Evolutionary conservation across 1,284 basidiomycete genomes (phyloP), one percentile per base, ranked within the genome.

Genomic region (Rhodotorula sp.): DNA sequence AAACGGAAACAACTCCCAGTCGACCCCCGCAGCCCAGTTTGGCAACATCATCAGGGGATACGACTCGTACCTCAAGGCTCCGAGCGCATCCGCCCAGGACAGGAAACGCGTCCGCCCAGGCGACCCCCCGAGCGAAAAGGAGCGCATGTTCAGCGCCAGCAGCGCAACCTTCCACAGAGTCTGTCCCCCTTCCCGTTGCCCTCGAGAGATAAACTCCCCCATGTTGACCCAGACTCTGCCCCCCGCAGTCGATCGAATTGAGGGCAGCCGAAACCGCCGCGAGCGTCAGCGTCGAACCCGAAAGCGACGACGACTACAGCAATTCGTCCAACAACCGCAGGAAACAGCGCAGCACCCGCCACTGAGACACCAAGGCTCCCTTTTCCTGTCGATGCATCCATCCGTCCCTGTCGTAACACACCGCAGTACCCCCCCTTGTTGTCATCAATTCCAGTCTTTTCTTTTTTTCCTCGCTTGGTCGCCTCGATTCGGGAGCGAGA

Each of bases 121-220:
- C 20, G 73, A 76, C 14, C 81, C 82, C 45, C 77, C 79, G 22
- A 76, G 77, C 17, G 82, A 83, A 54, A 74, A 71, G 20, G 83
- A 83, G 74, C 69, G 83, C n/a, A 69, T 83, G 71, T 83, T 83
- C 76, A 81, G 80, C 54, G 77, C 77, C 7, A 80, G 79, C 66
- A 81, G 80, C 55, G 79, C 79, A 17, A 82, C 82, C 6, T 82
- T 79, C 66, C 79, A 79, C 57, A 78, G 80, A 76, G 82, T 82
- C 60, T n/a, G n/a, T n/a, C n/a, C n/a, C n/a, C n/a, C n/a, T n/a
- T n/a, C n/a, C n/a, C n/a, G n/a, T n/a, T n/a, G n/a, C n/a, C n/a
- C n/a, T n/a, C n/a, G n/a, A n/a, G n/a, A n/a, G n/a, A n/a, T n/a
- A n/a, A n/a, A n/a, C n/a, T n/a, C n/a, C n/a, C n/a, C n/a, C n/a